These are phyloP conservation scores for Butyriboletus loyo DNA, from an alignment of 768 basidiomycete species.

Conservation along the genomic window DNA sequence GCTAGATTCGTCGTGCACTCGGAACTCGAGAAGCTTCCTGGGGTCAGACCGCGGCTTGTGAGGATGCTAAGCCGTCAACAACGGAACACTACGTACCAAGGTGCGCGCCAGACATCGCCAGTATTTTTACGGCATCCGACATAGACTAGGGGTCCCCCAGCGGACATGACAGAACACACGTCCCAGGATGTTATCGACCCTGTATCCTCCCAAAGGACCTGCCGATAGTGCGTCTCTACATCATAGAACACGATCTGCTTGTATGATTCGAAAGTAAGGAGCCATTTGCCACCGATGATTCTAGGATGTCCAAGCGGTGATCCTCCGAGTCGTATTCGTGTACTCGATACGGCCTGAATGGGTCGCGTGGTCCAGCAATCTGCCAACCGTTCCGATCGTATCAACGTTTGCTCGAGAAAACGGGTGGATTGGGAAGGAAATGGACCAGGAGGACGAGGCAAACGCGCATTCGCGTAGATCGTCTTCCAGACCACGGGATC, in stretches of 20 bases:
- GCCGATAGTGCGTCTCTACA: neutral
- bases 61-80: neutral
- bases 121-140: neutral
- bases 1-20: neutral
- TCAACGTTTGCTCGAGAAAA: constrained; percentile 5
- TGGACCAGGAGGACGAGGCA: constrained; percentile 10
- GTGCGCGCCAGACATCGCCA: neutral
- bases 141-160: neutral
- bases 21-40: constrained; percentile 3
- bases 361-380: constrained; percentile 6
- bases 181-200: neutral
- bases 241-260: neutral
- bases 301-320: neutral
- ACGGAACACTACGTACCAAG: neutral
- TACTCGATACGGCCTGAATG: neutral
- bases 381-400: constrained; percentile 5
- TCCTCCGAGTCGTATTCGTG: neutral
- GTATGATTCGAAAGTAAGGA: neutral
- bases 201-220: constrained; percentile 3
- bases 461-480: neutral
- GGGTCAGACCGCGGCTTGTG: neutral
- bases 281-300: constrained; percentile 6
- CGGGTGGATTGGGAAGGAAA: constrained; percentile 1
- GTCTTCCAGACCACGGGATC: constrained; percentile 5
- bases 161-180: neutral